Percentiles rank a stretch among this genome's conserved stretches.
Evolutionary conservation across 2,329 filamentous ascomycete genomes (phyloP).

Genomic region (Sarocladium oryzae): DNA sequence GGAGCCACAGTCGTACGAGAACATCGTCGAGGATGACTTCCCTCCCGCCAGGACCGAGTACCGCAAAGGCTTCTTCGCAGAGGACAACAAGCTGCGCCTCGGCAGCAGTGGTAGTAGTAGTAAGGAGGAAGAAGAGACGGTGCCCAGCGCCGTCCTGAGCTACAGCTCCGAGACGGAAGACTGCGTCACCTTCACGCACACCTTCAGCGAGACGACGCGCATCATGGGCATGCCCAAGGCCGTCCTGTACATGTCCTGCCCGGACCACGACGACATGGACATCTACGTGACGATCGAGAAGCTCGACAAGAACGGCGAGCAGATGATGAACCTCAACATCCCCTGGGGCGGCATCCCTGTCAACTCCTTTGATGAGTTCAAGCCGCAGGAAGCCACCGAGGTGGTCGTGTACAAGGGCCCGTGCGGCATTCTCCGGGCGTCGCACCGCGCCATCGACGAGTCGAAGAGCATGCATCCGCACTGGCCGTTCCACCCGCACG

Average conservation of each 20-base stretch:
- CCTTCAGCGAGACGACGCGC: background rate
- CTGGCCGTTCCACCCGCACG: slow-evolving; percentile 21
- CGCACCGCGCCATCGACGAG: slow-evolving; percentile 18
- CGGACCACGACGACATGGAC: slow-evolving; percentile 34
- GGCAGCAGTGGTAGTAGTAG: too few species aligned
- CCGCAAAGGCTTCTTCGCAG: slow-evolving; percentile 23
- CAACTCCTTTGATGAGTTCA: slow-evolving; percentile 16
- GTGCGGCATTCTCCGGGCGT: slow-evolving; percentile 13
- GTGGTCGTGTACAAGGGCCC: slow-evolving; percentile 20
- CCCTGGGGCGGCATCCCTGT: slow-evolving; percentile 17
- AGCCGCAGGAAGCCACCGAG: slow-evolving; percentile 16
- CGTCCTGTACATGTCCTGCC: background rate
- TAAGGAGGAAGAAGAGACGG: slow-evolving; percentile 34
- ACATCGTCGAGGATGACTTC: slow-evolving; percentile 24
- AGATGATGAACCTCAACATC: slow-evolving; percentile 20
- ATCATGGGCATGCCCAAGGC: background rate
- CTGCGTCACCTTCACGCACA: background rate
- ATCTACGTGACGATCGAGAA: slow-evolving; percentile 28
- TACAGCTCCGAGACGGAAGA: background rate
- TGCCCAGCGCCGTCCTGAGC: slow-evolving; percentile 24
- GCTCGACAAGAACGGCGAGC: slow-evolving; percentile 9
- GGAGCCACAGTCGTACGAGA: slow-evolving; percentile 18
- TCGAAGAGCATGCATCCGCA: slow-evolving; percentile 19
- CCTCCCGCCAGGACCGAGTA: slow-evolving; percentile 13
- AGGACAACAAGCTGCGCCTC: slow-evolving; percentile 21